These are phyloP conservation scores for Diaporthe vaccinii DNA, from an alignment of 2,329 filamentous ascomycete genomes.

Conservation along the genomic window DNA sequence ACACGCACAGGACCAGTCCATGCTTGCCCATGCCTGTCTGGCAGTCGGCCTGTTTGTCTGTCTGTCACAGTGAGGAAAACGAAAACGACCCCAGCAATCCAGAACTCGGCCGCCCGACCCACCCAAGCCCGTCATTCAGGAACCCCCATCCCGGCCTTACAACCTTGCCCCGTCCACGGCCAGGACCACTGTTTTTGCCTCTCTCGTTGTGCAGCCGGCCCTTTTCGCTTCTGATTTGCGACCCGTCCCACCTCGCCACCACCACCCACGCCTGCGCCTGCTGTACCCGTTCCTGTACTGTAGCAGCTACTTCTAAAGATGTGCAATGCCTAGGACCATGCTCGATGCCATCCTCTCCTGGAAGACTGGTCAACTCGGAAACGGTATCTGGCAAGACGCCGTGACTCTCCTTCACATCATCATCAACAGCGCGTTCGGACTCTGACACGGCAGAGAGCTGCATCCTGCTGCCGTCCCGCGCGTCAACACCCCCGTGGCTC, in stretches of 20 bases:
- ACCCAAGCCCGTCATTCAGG: slow-evolving; percentile 26
- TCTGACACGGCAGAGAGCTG: background rate
- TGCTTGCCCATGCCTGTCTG: background rate
- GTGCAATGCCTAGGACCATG: slow-evolving; percentile 6
- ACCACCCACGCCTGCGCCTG: background rate
- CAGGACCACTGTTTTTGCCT: slow-evolving; percentile 34
- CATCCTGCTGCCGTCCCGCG: background rate
- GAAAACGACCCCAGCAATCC: slow-evolving; percentile 12
- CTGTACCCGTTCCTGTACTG: background rate
- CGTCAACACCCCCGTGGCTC: background rate
- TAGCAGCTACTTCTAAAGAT: slow-evolving; percentile 22
- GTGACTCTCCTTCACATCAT: background rate
- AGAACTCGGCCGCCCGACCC: slow-evolving; percentile 3
- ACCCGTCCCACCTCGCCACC: slow-evolving; percentile 26
- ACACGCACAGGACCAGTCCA: background rate
- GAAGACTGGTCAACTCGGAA: background rate
- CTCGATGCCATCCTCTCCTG: slow-evolving; percentile 18
- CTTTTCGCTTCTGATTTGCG: slow-evolving; percentile 31
- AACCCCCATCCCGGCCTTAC: slow-evolving; percentile 30
- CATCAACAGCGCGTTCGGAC: background rate
- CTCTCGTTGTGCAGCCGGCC: slow-evolving; percentile 23
- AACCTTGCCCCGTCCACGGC: slow-evolving; percentile 13
- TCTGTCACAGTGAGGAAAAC: background rate
- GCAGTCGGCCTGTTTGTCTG: background rate
- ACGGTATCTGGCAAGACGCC: background rate